Evolutionary conservation across 768 basidiomycete species (phyloP).

Genomic region (Suillus lakei): DNA sequence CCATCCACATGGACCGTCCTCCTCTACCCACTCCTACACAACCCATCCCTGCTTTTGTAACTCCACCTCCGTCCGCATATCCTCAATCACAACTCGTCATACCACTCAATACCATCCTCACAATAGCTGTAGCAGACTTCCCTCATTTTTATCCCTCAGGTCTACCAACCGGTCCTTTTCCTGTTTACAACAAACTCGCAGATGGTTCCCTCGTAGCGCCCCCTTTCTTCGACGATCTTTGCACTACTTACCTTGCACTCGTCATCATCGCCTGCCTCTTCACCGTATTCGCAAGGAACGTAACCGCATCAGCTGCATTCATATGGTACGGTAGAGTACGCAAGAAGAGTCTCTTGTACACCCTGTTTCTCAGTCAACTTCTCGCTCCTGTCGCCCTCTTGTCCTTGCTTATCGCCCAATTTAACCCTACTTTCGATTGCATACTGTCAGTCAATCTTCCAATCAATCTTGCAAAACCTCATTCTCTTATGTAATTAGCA

Average conservation of each 20-base stretch:
- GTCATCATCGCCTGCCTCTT: constrained; percentile 53
- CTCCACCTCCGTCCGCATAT: constrained; percentile 13
- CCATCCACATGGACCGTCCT: too few species aligned
- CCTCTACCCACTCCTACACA: too few species aligned
- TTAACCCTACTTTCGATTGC: constrained; percentile 47
- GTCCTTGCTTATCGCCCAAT: constrained; percentile 51
- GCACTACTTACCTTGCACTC: constrained; percentile 45
- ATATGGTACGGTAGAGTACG: constrained; percentile 59
- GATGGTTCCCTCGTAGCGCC: constrained; percentile 67
- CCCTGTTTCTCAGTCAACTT: constrained; percentile 59
- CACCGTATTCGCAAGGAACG: constrained; percentile 58
- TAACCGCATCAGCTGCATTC: constrained; percentile 54
- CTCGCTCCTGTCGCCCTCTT: constrained; percentile 51
- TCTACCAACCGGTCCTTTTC: constrained; percentile 47
- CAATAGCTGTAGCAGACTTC: constrained; percentile 54
- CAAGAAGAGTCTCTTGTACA: constrained; percentile 61
- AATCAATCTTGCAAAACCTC: too few species aligned
- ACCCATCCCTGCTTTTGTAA: background rate
- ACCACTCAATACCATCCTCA: constrained; percentile 52
- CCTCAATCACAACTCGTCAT: constrained; percentile 46
- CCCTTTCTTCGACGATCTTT: constrained; percentile 48
- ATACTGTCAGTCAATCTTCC: constrained; percentile 44
- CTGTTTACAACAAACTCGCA: constrained; percentile 47
- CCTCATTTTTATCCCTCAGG: constrained; percentile 44
- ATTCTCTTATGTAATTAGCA: constrained; percentile 34